Evolutionary conservation across 2,329 filamentous ascomycete species (phyloP), one percentile per base, ranked within the genome.

Genomic region (Metarhizium album): DNA sequence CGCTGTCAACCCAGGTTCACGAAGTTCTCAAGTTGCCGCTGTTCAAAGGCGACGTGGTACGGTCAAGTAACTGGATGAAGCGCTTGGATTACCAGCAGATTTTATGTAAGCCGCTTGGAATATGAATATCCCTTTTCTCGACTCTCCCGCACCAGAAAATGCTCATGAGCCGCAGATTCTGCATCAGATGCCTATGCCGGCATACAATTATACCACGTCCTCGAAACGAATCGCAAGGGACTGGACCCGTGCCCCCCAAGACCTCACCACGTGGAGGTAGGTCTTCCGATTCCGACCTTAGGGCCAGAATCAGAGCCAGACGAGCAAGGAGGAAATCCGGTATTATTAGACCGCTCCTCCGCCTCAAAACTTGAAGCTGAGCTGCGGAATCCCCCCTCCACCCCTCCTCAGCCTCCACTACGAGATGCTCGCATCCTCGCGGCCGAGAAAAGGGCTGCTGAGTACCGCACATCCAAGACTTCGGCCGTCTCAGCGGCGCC

Each of bases 141-240:
- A 23, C 16, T 37, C 47, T 50, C 6, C 50, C 23, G 3, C n/a
- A n/a, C n/a, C n/a, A n/a, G n/a, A 45, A n/a, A 33, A 24, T 31
- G 37, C 23, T 20, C 20, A 11, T n/a, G 20, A 22, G 7, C 27
- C 20, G 2, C 29, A 87, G 83, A 90, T 65, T 82, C 87, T 9
- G 89, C 88, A 13, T 83, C 87, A 1, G 89, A 95, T 64, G 85
- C 88, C 0, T 96, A 95, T 62, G 89, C 86, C 53, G 80, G 83
- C 42, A 67, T 86, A 11, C 84, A 87, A 51, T 70, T 96, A 1
- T 95, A 81, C 60, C 73, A 87, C 53, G 74, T 77, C 1, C 70
- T 95, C 43, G 84, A 96, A 52, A 69, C 78, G 47, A 79, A 85
- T 59, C 76, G 90, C 16, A 73, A 79, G 57, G 70, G 72, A 6